A percentile compares a stretch with the other conserved stretches of the same genome.
phyloP scores from a whole-genome alignment of 331 rosid genomes.

The Erythrophleum ivorense region DNA sequence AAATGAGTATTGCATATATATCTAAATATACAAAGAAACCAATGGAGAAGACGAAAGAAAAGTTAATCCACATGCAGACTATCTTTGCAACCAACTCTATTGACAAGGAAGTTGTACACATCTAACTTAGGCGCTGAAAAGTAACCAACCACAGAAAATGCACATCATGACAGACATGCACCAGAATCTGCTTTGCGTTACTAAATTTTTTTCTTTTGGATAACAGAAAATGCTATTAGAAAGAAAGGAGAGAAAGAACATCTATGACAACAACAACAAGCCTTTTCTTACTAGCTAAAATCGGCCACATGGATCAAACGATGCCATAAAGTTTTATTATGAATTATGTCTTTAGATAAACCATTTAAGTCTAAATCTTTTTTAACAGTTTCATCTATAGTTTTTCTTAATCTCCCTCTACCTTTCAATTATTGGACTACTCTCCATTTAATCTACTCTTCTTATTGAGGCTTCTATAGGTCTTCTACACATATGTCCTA shows the following conservation, averaged over 20 bases:
- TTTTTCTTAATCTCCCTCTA: too few relatives aligned
- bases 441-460: too few relatives aligned
- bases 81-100: conserved; percentile 20
- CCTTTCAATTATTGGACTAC: too few relatives aligned
- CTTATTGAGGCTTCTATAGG: too few relatives aligned
- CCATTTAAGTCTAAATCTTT: too few relatives aligned
- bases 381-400: too few relatives aligned
- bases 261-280: too few relatives aligned
- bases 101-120: conserved; percentile 16
- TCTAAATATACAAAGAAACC: neutral
- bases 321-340: too few relatives aligned
- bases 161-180: neutral
- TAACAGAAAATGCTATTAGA: neutral
- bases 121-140: neutral
- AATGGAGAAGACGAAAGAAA: neutral
- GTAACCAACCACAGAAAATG: neutral
- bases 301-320: too few relatives aligned
- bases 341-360: too few relatives aligned
- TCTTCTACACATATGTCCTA: too few relatives aligned
- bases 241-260: neutral
- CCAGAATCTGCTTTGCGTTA: neutral
- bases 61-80: conserved; percentile 6
- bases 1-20: conserved; percentile 19
- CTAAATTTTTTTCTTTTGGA: neutral
- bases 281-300: too few relatives aligned